Base-by-base conservation (phyloP, 352 stramenopile genomes). In the Lagenidium giganteum region DNA sequence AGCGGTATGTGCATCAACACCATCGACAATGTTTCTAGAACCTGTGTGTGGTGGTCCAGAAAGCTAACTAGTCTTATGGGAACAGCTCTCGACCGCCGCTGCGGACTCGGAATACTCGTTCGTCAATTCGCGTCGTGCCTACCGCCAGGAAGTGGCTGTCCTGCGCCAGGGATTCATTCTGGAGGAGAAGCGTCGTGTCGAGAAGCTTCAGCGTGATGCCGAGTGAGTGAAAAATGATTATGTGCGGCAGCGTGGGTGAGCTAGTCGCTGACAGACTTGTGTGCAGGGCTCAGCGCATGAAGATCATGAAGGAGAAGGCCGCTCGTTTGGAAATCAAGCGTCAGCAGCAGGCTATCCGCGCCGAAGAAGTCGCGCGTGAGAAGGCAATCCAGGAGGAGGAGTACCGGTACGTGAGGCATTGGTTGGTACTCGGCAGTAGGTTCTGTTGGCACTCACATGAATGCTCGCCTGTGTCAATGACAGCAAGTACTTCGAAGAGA, bases 231-330 rank as follows among this genome's bases (percentile, higher is more conserved):
- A n/a, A n/a, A n/a, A 63, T 38, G 70, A 52, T 61, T 11, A 6
- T 24, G 26, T 21, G 9, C 13, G 22, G 13, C 25, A 42, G 21
- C 33, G 14, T 42, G 35, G 1, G 27, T 34, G 27, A 13, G 32
- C 28, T 26, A 60, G 31, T 43, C 29, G 8, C 17, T 25, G 31
- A 11, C 16, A 38, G 18, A 26, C 18, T 30, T n/a, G 35, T 48
- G 26, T 45, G 5, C 39, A 84, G 71, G 39, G 57, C 73, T 14
- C 69, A 88, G 43, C 70, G 72, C 29, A 48, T 65, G 56, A 81
- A 68, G 42, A 82, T 88, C 35, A 78, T 86, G 65, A 88, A 86
- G 55, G 72, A 70, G 27, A 88, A 88, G 63, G 72, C 75, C 5
- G 70, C 72, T 31, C 70, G 75, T 50, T 64, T 88, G 63, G 72